Conservation (phyloP, 75 land plant genomes). For the Pinus tabuliformis region DNA sequence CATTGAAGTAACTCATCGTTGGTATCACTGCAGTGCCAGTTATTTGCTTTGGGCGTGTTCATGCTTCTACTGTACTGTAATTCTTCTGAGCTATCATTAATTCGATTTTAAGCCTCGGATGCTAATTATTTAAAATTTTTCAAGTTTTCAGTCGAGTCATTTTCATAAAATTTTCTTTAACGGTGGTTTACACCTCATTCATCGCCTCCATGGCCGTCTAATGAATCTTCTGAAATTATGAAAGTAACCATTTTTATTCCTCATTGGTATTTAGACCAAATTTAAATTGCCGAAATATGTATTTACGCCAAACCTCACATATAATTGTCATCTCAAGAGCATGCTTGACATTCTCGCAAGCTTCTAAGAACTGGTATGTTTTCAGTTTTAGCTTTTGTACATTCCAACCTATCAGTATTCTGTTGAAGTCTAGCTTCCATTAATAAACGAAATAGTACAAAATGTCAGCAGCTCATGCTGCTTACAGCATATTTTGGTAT, state of each 20-base stretch:
- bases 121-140: neutral
- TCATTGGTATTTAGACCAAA: neutral
- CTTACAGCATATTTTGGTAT: no score
- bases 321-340: no score
- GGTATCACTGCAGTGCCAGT: constrained; percentile 1
- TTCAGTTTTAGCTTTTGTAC: no score
- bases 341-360: no score
- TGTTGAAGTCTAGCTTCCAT: no score
- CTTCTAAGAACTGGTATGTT: no score
- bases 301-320: no score
- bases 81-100: neutral
- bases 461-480: no score
- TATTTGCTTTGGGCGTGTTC: constrained; percentile 8
- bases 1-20: neutral
- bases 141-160: neutral
- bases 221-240: neutral
- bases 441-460: no score
- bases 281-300: neutral
- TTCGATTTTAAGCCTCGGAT: neutral
- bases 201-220: neutral
- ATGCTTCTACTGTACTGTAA: neutral
- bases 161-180: neutral
- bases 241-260: neutral
- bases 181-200: neutral
- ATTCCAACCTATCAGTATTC: no score